Evolutionary conservation across 768 basidiomycete genomes (phyloP).

Genomic region (Hebeloma cylindrosporum): DNA sequence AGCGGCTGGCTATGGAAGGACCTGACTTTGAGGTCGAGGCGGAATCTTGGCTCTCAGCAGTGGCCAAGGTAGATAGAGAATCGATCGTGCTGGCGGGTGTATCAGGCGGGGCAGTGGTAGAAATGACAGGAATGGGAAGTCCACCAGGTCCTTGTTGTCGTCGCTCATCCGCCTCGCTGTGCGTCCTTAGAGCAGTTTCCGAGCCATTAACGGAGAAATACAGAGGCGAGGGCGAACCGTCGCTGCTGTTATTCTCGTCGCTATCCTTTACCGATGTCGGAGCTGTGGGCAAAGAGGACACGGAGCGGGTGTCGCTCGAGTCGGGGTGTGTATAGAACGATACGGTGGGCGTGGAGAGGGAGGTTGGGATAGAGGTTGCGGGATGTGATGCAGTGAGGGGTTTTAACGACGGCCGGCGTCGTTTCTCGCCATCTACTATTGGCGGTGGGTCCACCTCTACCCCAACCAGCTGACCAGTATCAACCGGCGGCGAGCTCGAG

Average conservation of each 20-base stretch:
- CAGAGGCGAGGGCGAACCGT: constrained; percentile 6
- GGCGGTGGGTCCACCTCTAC: too few species aligned
- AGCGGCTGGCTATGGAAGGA: constrained; percentile 8
- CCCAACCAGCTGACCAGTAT: too few species aligned
- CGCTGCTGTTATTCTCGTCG: neutral
- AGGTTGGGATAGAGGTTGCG: constrained; percentile 38
- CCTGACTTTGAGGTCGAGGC: too few species aligned
- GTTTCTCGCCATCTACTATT: too few species aligned
- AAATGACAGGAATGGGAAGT: constrained; percentile 53
- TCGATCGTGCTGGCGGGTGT: constrained; percentile 15
- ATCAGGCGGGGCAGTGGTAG: constrained; percentile 41
- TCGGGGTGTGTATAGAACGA: constrained; percentile 31
- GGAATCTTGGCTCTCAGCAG: too few species aligned
- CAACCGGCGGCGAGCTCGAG: too few species aligned
- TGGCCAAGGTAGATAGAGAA: too few species aligned
- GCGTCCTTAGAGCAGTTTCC: constrained; percentile 1
- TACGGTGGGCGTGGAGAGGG: constrained; percentile 41
- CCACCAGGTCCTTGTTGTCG: constrained; percentile 31
- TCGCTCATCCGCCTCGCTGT: constrained; percentile 2
- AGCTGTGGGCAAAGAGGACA: constrained; percentile 40
- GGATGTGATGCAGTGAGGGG: constrained; percentile 1
- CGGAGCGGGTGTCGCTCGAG: constrained; percentile 32
- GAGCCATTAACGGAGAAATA: constrained; percentile 13
- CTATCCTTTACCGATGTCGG: constrained; percentile 16
- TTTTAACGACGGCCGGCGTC: constrained; percentile 4